Percentiles rank a stretch among this genome's conserved stretches.
Conservation (phyloP, 257 asterid genomes). For the Nicotiana otophora region DNA sequence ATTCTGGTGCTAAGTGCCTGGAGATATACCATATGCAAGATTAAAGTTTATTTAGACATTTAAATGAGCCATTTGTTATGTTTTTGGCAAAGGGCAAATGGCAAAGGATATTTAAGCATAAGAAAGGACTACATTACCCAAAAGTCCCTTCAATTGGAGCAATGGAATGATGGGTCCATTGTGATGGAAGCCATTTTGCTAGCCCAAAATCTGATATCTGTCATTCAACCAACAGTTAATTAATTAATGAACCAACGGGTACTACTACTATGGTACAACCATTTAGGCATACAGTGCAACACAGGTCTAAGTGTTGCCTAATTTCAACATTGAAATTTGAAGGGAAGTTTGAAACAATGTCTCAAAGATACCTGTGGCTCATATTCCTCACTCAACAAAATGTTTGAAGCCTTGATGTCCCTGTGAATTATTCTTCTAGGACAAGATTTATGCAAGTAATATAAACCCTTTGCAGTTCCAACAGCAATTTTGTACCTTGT, state of each 20-base stretch:
- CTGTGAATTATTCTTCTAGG: constrained; percentile 93
- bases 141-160: constrained; percentile 97
- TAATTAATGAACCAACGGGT: background rate
- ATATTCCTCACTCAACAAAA: constrained; percentile 58
- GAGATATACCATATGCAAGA: background rate
- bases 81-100: background rate
- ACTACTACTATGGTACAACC: background rate
- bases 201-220: constrained; percentile 95
- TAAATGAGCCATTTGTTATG: background rate
- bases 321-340: background rate
- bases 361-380: constrained; percentile 67
- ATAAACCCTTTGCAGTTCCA: constrained; percentile 82
- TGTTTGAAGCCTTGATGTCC: constrained; percentile 80
- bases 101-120: background rate
- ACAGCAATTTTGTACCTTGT: constrained; percentile 79
- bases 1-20: constrained; percentile 95
- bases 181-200: constrained; percentile 99
- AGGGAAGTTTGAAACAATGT: background rate
- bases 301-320: background rate
- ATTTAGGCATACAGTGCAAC: background rate
- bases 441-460: constrained; percentile 80
- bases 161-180: constrained; percentile 91
- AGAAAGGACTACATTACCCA: constrained; percentile 39
- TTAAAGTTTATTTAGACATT: background rate
- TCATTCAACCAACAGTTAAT: background rate